Base-by-base conservation (phyloP, 1,139 yeast species). In the Kodamaea ohmeri region DNA sequence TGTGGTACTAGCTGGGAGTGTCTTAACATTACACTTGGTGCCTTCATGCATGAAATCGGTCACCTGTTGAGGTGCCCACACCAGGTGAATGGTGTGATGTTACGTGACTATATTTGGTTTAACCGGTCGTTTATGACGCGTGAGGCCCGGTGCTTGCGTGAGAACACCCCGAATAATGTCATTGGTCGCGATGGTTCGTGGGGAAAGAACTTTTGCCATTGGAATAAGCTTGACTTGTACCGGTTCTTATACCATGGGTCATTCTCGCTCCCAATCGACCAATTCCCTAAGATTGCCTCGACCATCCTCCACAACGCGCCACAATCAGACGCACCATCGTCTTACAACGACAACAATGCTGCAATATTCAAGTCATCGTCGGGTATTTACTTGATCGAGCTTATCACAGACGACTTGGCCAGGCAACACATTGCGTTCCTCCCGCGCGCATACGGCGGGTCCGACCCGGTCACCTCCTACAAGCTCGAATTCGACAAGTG, bases 41-140 rank as follows among this genome's bases (percentile, higher is more conserved):
- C 97, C 0, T 89, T 88, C 51, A 73, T 90, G 84, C 98, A 92
- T 58, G 97, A 92, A 57, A 83, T 89, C 38, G 97, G 98, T 2
- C 97, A 92, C 57, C 65, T 78, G 20, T 66, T 90, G 29, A 96
- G 97, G 0, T 84, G 94, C 48, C 97, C 97, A 1, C 97, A 92
- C 60, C 95, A 89, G 60, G 85, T 80, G 3, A 68, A 73, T 50
- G 97, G 97, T 13, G 85, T 90, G 17, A 92, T 92, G 97, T 61
- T 88, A 32, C 71, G 97, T 44, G 96, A 86, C 47, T 92, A 90
- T 54, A 69, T 82, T 11, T 76, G 83, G 49, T 76, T 88, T 71
- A 86, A 90, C 58, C 71, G 97, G 42, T 77, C 89, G 6, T 90
- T 89, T 54, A 72, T 83, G 69, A 81, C 95, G 0, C 69, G 81